Evolutionary conservation across 805 yeast species (phyloP).

Genomic region (Yamadazyma endophytica): DNA sequence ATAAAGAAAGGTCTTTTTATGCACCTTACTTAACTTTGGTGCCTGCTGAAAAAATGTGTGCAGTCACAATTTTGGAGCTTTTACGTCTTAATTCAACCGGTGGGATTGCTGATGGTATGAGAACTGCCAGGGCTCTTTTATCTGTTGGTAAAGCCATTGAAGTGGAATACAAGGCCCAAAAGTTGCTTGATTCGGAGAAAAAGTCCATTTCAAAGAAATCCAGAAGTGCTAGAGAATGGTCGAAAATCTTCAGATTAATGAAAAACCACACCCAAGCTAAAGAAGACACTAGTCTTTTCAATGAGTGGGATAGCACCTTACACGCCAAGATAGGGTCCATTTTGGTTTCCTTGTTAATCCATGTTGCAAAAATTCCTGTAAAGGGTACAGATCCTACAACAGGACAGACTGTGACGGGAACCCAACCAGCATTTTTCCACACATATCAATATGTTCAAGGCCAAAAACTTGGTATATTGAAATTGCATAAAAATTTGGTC

Average conservation of each 20-base stretch:
- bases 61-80: conserved; percentile 78
- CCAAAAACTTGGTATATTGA: conserved; percentile 74
- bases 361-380: conserved; percentile 79
- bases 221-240: conserved; percentile 47
- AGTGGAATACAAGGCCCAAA: conserved; percentile 73
- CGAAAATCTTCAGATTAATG: conserved; percentile 35
- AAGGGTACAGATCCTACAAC: conserved; percentile 79
- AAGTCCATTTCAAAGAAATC: conserved; percentile 38
- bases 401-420: conserved; percentile 58
- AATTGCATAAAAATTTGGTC: conserved; percentile 66
- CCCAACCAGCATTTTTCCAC: conserved; percentile 89
- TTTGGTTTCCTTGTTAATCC: conserved; percentile 67
- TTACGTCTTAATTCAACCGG: conserved; percentile 70
- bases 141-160: conserved; percentile 84
- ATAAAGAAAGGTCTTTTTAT: conserved; percentile 49
- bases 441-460: conserved; percentile 80
- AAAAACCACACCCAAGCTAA: conserved; percentile 10
- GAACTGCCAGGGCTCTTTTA: conserved; percentile 76
- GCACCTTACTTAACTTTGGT: conserved; percentile 77
- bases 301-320: conserved; percentile 24
- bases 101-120: conserved; percentile 75
- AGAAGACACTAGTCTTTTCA: conserved; percentile 6
- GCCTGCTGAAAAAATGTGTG: conserved; percentile 75
- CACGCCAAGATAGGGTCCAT: conserved; percentile 75
- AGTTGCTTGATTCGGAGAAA: conserved; percentile 53